Conservation (phyloP, 306 rosid genomes). For the Lathyrus sativus region DNA sequence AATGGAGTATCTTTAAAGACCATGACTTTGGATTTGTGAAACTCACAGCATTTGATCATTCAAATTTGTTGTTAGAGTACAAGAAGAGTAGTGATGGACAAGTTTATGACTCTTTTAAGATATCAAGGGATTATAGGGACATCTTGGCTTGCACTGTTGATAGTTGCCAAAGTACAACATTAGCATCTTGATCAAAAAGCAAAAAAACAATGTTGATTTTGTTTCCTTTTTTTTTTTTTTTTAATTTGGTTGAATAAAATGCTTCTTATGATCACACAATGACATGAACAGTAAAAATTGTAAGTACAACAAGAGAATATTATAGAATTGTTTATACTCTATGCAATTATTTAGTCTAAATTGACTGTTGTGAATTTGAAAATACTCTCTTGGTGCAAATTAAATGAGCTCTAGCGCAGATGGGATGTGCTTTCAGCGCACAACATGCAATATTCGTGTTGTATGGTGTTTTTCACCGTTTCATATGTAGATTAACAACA, state of each 20-base stretch:
- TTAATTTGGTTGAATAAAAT: conserved; percentile 30
- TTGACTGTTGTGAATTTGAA: neutral
- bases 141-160: conserved; percentile 79
- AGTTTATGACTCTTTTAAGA: conserved; percentile 79
- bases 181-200: conserved; percentile 57
- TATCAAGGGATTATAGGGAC: conserved; percentile 77
- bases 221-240: conserved; percentile 3
- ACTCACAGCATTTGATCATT: conserved; percentile 80
- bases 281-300: too few relatives aligned
- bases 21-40: conserved; percentile 83
- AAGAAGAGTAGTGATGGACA: conserved; percentile 89
- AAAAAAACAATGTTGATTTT: too few relatives aligned
- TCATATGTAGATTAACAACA: too few relatives aligned
- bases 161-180: conserved; percentile 65
- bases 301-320: too few relatives aligned
- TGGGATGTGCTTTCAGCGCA: too few relatives aligned
- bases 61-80: conserved; percentile 92
- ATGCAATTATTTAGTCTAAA: too few relatives aligned
- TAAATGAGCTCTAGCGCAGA: too few relatives aligned
- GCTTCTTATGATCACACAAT: too few relatives aligned
- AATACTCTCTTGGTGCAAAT: too few relatives aligned
- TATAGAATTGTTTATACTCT: too few relatives aligned
- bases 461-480: too few relatives aligned
- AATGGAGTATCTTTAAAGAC: conserved; percentile 82
- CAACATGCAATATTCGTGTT: too few relatives aligned